phyloP scores from a whole-genome alignment of 345 rosid genomes.

The Syzygium jambos region DNA sequence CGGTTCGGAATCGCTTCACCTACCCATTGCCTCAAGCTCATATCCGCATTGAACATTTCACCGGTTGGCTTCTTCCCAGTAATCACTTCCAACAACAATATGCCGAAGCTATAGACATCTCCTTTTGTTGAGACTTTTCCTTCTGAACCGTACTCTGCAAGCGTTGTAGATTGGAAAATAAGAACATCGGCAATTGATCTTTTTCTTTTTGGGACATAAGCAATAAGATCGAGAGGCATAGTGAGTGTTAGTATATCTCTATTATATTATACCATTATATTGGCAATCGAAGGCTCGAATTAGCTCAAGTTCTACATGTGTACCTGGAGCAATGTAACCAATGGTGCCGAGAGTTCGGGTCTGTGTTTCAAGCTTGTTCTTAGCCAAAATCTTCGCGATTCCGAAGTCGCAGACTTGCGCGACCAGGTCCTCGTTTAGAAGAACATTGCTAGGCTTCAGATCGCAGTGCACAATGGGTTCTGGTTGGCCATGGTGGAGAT shows the following conservation, averaged over 20 bases:
- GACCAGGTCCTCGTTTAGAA: neutral
- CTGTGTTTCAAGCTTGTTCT: neutral
- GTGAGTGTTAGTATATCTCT: neutral
- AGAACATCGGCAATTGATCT: no score
- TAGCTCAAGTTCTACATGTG: neutral
- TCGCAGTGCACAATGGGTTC: neutral
- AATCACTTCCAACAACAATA: neutral
- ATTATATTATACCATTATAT: neutral
- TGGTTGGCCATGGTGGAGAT: neutral
- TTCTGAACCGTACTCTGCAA: neutral
- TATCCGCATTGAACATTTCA: neutral
- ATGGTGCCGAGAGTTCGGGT: neutral
- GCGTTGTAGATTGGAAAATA: no score
- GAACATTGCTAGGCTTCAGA: neutral
- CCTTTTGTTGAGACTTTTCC: neutral
- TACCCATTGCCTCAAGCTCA: neutral
- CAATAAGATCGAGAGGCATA: neutral
- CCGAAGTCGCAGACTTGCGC: neutral
- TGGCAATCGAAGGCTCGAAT: neutral
- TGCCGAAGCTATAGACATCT: neutral
- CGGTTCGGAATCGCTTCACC: neutral
- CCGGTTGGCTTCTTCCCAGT: neutral
- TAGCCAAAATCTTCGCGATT: neutral
- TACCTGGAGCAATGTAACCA: constrained; percentile 3
- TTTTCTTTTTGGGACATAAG: no score